A percentile compares a stretch with the other conserved stretches of the same genome.
These are phyloP conservation scores for Epichloe typhina DNA, from an alignment of 2,329 filamentous ascomycete genomes.

Conservation along the genomic window DNA sequence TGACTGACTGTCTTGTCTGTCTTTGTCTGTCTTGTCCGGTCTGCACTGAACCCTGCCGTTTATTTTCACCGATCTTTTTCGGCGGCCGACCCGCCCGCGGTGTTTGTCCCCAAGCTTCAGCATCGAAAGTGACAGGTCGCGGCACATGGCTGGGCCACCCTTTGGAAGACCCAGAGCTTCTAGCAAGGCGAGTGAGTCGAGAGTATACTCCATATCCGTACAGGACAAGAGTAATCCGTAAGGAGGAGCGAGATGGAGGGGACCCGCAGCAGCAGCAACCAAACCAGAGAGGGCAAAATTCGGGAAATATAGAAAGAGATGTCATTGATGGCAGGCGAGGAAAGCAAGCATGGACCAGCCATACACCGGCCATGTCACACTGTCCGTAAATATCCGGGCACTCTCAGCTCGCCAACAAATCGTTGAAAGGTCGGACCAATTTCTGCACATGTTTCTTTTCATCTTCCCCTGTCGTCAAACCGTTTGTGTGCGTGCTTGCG, in stretches of 20 bases:
- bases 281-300: background rate
- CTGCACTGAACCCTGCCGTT: background rate
- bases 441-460: background rate
- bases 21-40: background rate
- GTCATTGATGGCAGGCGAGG: too few relatives aligned
- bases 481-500: background rate
- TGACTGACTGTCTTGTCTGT: background rate
- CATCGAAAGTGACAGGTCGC: conserved; percentile 1
- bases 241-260: background rate
- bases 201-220: background rate
- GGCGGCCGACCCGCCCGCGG: conserved; percentile 2
- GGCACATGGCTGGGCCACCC: background rate
- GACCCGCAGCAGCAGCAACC: background rate
- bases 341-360: too few relatives aligned
- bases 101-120: background rate
- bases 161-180: background rate
- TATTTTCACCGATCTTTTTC: conserved; percentile 3
- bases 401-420: background rate
- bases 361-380: background rate
- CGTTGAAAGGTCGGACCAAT: background rate
- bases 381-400: background rate
- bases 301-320: background rate
- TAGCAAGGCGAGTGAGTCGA: background rate
- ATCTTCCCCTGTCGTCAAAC: background rate
- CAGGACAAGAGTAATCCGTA: background rate